Evolutionary conservation across 73 alveolate species (phyloP), one percentile per base, ranked within the genome.

Genomic region (Paraurostyla sp.): DNA sequence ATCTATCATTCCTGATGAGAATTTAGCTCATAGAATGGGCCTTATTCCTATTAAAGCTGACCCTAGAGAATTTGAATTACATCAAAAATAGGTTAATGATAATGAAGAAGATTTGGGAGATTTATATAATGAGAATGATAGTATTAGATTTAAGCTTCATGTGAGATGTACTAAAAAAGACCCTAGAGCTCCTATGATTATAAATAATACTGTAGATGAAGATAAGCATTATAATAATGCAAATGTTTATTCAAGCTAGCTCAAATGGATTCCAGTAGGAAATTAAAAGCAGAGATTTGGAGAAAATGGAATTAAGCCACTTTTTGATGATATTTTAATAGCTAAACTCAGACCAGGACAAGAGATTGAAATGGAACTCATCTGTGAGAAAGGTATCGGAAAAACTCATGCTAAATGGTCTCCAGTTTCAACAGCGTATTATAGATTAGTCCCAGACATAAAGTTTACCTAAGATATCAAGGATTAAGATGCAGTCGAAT

Each of bases 341-440:
- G 98, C 99, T 68, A 97, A 97, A 89, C 83, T 97, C 59, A 95
- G 99, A 60, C 97, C 99, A 35, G 99, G 99, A 32, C 96, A 97
- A 88, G 99, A 97, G 89, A 93, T 97, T 41, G 98, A 95, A 65
- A 91, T 96, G 94, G 98, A 92, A 52, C 91, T 97, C 33, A 88
- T 94, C 57, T 97, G 99, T 91, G 97, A 89, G 78, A 97, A 97
- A 93, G 99, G 99, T 23, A 93, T 94, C 27, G 99, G 99, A 48
- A 92, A 93, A 76, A 91, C 96, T 0, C 99, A 97, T 94, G 99
- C 99, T 11, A 97, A 97, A 96, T 97, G 99, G 99, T 97, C 99
- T 43, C 99, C 99, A 6, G 99, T 97, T 11, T 93, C 98, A 35
- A 97, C 99, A 33, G 99, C 99, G 22, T 96, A 83, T 73, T 97